Percentiles rank a stretch among this genome's conserved stretches.
phyloP scores from a whole-genome alignment of 306 rosid genomes.

The Cajanus cajan region DNA sequence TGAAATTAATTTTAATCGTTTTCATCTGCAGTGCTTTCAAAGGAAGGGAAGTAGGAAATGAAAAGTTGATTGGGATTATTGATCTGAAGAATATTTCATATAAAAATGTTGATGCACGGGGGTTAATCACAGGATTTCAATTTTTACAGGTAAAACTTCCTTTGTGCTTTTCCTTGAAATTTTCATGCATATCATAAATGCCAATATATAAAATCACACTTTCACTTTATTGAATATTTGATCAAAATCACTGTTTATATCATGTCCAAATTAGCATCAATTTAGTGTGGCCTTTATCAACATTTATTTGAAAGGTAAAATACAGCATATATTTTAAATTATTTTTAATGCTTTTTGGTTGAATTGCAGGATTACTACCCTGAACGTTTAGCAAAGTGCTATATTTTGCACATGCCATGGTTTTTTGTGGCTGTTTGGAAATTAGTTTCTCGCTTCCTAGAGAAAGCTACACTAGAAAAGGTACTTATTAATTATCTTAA shows the following conservation, averaged over 20 bases:
- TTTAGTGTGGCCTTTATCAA: background rate
- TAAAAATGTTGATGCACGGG: constrained; percentile 78
- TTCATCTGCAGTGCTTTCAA: constrained; percentile 53
- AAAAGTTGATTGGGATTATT: constrained; percentile 72
- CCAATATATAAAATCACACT: background rate
- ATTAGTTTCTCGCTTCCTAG: constrained; percentile 76
- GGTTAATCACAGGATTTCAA: constrained; percentile 82
- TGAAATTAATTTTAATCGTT: background rate
- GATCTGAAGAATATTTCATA: constrained; percentile 66
- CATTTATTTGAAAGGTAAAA: background rate
- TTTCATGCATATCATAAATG: background rate
- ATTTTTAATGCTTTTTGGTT: background rate
- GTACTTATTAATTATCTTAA: constrained; percentile 32
- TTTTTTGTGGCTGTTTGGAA: constrained; percentile 92
- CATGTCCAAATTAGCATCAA: background rate
- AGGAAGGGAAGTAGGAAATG: constrained; percentile 82
- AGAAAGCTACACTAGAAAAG: constrained; percentile 81
- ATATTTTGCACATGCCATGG: constrained; percentile 76
- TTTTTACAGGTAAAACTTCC: constrained; percentile 70
- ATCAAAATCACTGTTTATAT: background rate
- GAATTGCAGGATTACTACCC: constrained; percentile 83
- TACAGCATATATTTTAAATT: background rate
- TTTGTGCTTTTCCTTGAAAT: background rate
- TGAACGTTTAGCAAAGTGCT: constrained; percentile 76
- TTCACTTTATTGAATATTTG: background rate